These are phyloP conservation scores for Shiraia bambusicola DNA, from an alignment of 2,329 filamentous ascomycete genomes.

Conservation along the genomic window DNA sequence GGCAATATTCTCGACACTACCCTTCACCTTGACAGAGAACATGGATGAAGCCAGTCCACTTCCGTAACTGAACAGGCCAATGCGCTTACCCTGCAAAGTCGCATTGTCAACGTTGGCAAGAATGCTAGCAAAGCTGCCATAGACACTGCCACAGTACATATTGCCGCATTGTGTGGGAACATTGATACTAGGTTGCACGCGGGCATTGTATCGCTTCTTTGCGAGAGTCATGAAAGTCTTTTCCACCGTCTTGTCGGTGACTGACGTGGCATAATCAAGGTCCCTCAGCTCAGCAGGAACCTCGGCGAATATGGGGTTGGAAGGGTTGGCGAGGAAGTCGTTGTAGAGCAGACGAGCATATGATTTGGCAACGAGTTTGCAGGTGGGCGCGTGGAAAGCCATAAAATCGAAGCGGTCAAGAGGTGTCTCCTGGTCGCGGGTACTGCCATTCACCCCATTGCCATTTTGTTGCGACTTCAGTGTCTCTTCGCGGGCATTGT, in stretches of 20 bases:
- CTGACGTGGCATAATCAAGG: constrained; percentile 49
- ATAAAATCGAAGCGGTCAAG: constrained; percentile 58
- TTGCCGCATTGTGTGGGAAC: constrained; percentile 57
- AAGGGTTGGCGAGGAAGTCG: constrained; percentile 52
- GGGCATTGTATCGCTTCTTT: constrained; percentile 54
- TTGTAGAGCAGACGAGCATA: constrained; percentile 57
- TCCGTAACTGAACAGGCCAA: constrained; percentile 56
- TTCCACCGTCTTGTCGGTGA: constrained; percentile 55
- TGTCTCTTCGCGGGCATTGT: constrained; percentile 52
- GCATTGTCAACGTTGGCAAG: constrained; percentile 50
- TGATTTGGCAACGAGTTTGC: constrained; percentile 58
- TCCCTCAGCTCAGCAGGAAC: constrained; percentile 52
- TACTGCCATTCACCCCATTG: constrained; percentile 38
- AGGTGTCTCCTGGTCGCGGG: constrained; percentile 46
- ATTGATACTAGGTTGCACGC: constrained; percentile 53
- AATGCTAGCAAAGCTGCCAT: constrained; percentile 52
- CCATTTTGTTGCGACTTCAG: constrained; percentile 50
- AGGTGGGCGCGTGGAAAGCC: constrained; percentile 57
- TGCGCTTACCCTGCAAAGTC: constrained; percentile 52
- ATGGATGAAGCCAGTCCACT: constrained; percentile 54
- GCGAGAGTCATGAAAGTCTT: constrained; percentile 55
- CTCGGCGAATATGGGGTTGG: constrained; percentile 52
- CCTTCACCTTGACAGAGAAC: constrained; percentile 53
- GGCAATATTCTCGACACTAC: constrained; percentile 49
- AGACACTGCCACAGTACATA: constrained; percentile 58